phyloP scores from a whole-genome alignment of 768 basidiomycete genomes.

The Hypholoma sublateritium region DNA sequence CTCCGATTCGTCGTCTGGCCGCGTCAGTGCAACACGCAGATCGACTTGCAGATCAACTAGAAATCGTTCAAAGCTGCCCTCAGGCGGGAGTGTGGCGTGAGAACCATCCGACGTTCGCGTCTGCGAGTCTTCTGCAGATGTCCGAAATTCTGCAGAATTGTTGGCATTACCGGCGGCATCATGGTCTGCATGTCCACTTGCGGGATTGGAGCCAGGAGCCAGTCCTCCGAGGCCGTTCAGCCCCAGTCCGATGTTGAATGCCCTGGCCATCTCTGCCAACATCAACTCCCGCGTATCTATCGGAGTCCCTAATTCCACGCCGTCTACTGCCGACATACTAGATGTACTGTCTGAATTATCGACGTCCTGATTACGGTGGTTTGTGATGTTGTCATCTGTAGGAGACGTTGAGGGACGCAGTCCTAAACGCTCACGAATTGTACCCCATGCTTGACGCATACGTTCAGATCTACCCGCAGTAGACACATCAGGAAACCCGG shows the following conservation, averaged over 20 bases:
- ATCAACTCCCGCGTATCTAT: slow-evolving; percentile 66
- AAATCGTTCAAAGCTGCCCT: slow-evolving; percentile 81
- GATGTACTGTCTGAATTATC: slow-evolving; percentile 1
- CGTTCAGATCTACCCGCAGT: slow-evolving; percentile 40
- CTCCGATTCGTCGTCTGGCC: slow-evolving; percentile 9
- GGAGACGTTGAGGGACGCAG: slow-evolving; percentile 32
- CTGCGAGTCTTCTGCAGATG: slow-evolving; percentile 1
- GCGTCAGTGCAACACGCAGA: slow-evolving; percentile 60
- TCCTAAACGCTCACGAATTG: slow-evolving; percentile 67
- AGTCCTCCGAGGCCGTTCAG: slow-evolving; percentile 29
- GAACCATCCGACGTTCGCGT: background rate
- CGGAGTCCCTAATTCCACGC: slow-evolving; percentile 12
- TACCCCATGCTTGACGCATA: slow-evolving; percentile 67
- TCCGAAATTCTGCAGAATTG: slow-evolving; percentile 1
- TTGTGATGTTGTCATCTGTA: slow-evolving; percentile 5
- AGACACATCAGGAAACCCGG: slow-evolving; percentile 31
- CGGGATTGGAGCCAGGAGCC: slow-evolving; percentile 6
- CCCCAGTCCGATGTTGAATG: slow-evolving; percentile 72
- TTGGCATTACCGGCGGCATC: slow-evolving; percentile 3
- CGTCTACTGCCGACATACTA: slow-evolving; percentile 1
- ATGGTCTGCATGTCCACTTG: slow-evolving; percentile 8
- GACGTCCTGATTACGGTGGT: background rate
- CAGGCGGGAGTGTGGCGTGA: slow-evolving; percentile 33
- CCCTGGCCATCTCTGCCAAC: slow-evolving; percentile 80
- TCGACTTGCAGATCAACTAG: slow-evolving; percentile 77